Evolutionary conservation across 1,284 basidiomycete species (phyloP), one percentile per base, ranked within the genome.

Genomic region (Cryptococcus wingfieldii): DNA sequence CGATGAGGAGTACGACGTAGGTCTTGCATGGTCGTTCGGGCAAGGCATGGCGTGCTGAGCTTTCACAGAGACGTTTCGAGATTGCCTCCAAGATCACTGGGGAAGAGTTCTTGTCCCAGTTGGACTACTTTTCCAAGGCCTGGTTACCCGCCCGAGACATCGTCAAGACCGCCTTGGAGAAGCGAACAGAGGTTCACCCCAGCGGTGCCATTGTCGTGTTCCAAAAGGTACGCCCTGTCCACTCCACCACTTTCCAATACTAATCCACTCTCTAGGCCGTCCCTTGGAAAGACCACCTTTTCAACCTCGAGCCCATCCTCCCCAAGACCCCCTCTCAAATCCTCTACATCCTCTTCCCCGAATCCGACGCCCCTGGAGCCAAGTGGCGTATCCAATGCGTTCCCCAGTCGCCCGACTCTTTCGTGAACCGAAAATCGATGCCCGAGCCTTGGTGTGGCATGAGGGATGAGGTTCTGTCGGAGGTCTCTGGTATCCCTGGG

Each of bases 331-430:
- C 62, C 23, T 61, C 62, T 10, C 53, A 55, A 12, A 69, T 77
- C 61, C 80, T 90, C 48, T 98, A 98, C 72, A 83, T 95, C 54
- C 80, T 98, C 54, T 98, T 98, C 74, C 90, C 91, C 3, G 95
- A 98, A 69, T 87, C 88, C 68, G 69, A 70, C 25, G 59, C 65
- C 37, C 62, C 67, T 19, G 80, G 77, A 18, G 82, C 80, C 27
- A 90, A 86, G 70, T 98, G 95, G 95, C 86, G 96, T 47, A 80
- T 98, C 47, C 95, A 98, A 74, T 93, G 93, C 14, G 90, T 98
- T 14, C 89, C 95, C 14, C 79, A 87, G 50, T 81, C 85, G 2
- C 80, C 87, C 3, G 88, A 90, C 67, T 89, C 87, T 68, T 98
- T 98, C 69, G 84, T 87, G 71, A 93, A 87, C 74, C 83, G 96